A percentile compares a stretch with the other conserved stretches of the same genome.
These are phyloP conservation scores for Canna indica DNA, from an alignment of 176 grass and related monocot genomes.

Conservation along the genomic window DNA sequence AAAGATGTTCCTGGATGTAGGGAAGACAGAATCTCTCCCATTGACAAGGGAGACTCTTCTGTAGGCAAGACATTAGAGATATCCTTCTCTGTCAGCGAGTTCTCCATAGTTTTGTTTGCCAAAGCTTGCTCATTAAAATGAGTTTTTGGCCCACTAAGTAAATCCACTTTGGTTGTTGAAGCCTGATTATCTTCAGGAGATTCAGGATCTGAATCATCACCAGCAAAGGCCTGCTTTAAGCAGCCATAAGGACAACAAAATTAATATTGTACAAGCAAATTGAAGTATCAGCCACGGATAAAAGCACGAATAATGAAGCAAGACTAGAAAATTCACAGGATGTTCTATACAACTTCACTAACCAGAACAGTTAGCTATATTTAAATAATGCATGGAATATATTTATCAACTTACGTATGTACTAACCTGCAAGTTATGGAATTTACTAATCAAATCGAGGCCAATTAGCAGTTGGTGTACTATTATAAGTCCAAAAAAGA, in stretches of 20 bases:
- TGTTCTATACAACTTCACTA: too few relatives aligned
- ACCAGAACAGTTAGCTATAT: too few relatives aligned
- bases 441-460: too few relatives aligned
- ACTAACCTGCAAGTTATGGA: too few relatives aligned
- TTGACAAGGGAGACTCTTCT: constrained; percentile 59
- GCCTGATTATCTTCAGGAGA: constrained; percentile 28
- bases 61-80: constrained; percentile 26
- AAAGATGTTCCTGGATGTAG: constrained; percentile 75
- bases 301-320: not conserved
- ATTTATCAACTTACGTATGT: too few relatives aligned
- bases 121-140: constrained; percentile 34
- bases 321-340: not conserved
- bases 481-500: not conserved
- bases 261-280: not conserved
- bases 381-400: too few relatives aligned
- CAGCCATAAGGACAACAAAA: constrained; percentile 3
- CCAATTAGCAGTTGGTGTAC: not conserved
- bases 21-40: constrained; percentile 95
- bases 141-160: constrained; percentile 30
- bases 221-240: constrained; percentile 48
- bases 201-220: constrained; percentile 50
- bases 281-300: not conserved
- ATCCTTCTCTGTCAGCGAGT: constrained; percentile 36
- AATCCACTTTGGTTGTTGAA: constrained; percentile 34
- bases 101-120: constrained; percentile 26